Base-by-base conservation (phyloP, 306 rosid species). In the Dryas octopetala region DNA sequence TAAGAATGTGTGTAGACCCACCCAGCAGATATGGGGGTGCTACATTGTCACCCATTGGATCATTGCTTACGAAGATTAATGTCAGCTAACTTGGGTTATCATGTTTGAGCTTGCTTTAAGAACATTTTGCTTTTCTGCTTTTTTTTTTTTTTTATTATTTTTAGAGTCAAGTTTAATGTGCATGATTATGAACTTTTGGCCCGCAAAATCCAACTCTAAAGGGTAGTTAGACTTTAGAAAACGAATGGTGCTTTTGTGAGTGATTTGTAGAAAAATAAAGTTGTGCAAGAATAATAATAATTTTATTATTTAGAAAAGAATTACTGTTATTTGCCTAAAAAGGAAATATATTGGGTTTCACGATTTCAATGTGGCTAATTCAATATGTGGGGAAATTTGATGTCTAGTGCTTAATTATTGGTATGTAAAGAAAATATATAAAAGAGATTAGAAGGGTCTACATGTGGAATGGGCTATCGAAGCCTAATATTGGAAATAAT, bases 71-170 rank as follows among this genome's bases (percentile, higher is more conserved):
- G 3, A 62, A 14, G 46, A 41, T 62, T 61, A 13, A 62, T 62
- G 66, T 62, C 19, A 14, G 57, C 67, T 58, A 58, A 71, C 75
- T 44, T 71, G 47, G 53, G 10, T 43, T 57, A 54, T 58, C 15
- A 55, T 19, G 11, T 44, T 19, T 58, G 9, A 72, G 13, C 76
- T 23, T 13, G 48, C 11, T 57, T 71, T 4, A 19, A 16, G 44
- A 17, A 43, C 74, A 70, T 40, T 70, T 53, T 62, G 15, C 48
- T 12, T 60, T 61, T 14, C 46, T 8, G 5, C 7, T 38, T 6
- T 23, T 5, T 14, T 52, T 38, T 6, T 23, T 5, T 14, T 52
- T 69, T 11, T 40, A 0, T 54, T 50, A 9, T 1, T 10, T 17
- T 54, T 10, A 28, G 32, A 28, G 32, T 23, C 19, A 0, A 19